Evolutionary conservation across 768 basidiomycete genomes (phyloP).

Genomic region (Russula olivacea): DNA sequence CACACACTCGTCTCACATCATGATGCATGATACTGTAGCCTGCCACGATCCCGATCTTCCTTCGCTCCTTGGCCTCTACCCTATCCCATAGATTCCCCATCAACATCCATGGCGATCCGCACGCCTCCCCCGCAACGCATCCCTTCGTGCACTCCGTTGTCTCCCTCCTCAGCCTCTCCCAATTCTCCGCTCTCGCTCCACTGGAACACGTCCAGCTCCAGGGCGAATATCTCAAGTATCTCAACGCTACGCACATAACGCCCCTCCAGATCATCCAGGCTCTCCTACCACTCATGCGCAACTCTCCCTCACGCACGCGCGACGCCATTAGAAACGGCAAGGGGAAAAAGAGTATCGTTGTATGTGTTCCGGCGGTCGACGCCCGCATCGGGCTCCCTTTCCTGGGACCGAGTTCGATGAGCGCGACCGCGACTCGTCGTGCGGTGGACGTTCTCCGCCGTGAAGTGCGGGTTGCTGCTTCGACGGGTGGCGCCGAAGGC

Average conservation of each 20-base stretch:
- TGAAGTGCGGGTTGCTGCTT: slow-evolving; percentile 55
- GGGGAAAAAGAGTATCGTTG: slow-evolving; percentile 47
- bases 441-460: slow-evolving; percentile 68
- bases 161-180: slow-evolving; percentile 58
- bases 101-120: slow-evolving; percentile 74
- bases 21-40: slow-evolving; percentile 46
- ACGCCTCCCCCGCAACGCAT: slow-evolving; percentile 54
- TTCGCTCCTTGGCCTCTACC: slow-evolving; percentile 74
- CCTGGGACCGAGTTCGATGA: slow-evolving; percentile 61
- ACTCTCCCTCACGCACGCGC: slow-evolving; percentile 49
- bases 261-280: slow-evolving; percentile 74
- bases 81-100: slow-evolving; percentile 80
- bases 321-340: slow-evolving; percentile 45
- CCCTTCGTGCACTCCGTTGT: slow-evolving; percentile 75
- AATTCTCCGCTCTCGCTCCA: slow-evolving; percentile 45
- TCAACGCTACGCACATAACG: slow-evolving; percentile 67
- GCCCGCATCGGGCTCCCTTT: slow-evolving; percentile 72
- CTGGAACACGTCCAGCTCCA: slow-evolving; percentile 64
- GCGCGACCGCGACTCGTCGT: slow-evolving; percentile 63
- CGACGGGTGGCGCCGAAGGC: slow-evolving; percentile 48
- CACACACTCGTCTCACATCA: background rate
- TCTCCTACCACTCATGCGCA: slow-evolving; percentile 68
- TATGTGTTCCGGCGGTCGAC: slow-evolving; percentile 71
- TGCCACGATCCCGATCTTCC: slow-evolving; percentile 63
- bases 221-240: slow-evolving; percentile 60